A percentile compares a stretch with the other conserved stretches of the same genome.
Evolutionary conservation across 768 basidiomycete genomes (phyloP).

Genomic region (Hydnomerulius pinastri): DNA sequence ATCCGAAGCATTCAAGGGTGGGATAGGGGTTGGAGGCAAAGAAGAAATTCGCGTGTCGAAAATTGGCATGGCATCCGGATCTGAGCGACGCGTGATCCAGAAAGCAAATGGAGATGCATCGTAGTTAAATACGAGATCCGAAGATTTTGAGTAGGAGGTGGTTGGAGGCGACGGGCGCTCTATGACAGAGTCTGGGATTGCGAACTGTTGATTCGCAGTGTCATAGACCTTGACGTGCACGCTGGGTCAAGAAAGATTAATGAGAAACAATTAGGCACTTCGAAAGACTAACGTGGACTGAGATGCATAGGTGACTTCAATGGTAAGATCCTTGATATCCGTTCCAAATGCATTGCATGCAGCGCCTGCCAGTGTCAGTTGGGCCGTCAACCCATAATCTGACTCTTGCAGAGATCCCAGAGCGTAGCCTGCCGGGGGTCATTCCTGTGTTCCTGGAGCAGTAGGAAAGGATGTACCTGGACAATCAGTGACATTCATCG

Average conservation of each 20-base stretch:
- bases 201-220: constrained; percentile 61
- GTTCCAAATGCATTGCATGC: constrained; percentile 67
- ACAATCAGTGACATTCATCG: constrained; percentile 33
- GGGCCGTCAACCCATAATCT: constrained; percentile 52
- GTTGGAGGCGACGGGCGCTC: constrained; percentile 41
- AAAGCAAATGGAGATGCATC: constrained; percentile 69
- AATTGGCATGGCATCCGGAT: constrained; percentile 53
- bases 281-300: constrained; percentile 41
- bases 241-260: constrained; percentile 32
- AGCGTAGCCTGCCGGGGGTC: constrained; percentile 49
- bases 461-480: constrained; percentile 24
- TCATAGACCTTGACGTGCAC: constrained; percentile 72
- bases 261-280: neutral
- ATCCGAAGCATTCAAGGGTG: constrained; percentile 53
- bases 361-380: constrained; percentile 51
- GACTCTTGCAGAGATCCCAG: constrained; percentile 46
- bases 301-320: constrained; percentile 69
- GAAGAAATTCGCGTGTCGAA: constrained; percentile 72
- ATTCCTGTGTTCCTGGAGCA: neutral
- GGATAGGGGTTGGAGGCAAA: constrained; percentile 59
- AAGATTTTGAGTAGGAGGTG: constrained; percentile 37
- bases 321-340: constrained; percentile 58
- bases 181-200: constrained; percentile 58
- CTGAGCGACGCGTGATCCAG: constrained; percentile 73
- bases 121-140: constrained; percentile 73